phyloP scores from a whole-genome alignment of 768 basidiomycete species.

The Rhodotorula babjevae region DNA sequence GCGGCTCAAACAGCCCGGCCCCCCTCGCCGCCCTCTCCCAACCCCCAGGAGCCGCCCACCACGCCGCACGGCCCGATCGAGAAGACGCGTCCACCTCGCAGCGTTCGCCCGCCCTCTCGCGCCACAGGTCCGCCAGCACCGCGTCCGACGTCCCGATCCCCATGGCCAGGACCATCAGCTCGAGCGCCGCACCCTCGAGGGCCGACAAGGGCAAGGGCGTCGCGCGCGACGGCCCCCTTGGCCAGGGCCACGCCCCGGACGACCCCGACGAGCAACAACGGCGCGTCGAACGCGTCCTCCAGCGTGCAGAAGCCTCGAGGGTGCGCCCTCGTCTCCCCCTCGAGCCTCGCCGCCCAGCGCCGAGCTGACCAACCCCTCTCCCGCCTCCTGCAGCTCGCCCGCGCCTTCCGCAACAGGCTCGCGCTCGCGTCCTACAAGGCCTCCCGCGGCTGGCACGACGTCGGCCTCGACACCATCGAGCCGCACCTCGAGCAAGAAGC shows the following conservation, averaged over 20 bases:
- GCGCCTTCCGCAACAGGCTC: conserved; percentile 37
- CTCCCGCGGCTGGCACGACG: conserved; percentile 36
- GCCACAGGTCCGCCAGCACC: not conserved
- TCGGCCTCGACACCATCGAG: conserved; percentile 37
- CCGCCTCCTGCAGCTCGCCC: conserved; percentile 34
- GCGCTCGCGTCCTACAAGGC: conserved; percentile 41
- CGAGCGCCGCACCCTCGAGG: not conserved
- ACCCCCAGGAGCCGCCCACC: not conserved
- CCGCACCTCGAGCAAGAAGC: conserved; percentile 34
- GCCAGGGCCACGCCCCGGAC: not conserved
- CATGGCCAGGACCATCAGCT: not conserved
- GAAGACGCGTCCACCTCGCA: not conserved
- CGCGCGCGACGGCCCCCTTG: not conserved
- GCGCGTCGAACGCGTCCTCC: conserved; percentile 25
- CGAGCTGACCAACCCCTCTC: not conserved
- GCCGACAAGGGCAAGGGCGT: conserved; percentile 30
- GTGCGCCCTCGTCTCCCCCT: not conserved
- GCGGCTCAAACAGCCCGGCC: not conserved
- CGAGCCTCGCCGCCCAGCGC: not conserved
- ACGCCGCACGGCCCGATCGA: not conserved
- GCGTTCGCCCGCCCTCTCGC: not conserved
- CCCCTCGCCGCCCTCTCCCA: not conserved
- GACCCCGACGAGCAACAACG: conserved; percentile 7
- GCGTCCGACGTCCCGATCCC: not conserved
- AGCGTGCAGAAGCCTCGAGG: conserved; percentile 24